These are phyloP conservation scores for Monilinia aucupariae DNA, from an alignment of 2,329 filamentous ascomycete genomes.

Conservation along the genomic window DNA sequence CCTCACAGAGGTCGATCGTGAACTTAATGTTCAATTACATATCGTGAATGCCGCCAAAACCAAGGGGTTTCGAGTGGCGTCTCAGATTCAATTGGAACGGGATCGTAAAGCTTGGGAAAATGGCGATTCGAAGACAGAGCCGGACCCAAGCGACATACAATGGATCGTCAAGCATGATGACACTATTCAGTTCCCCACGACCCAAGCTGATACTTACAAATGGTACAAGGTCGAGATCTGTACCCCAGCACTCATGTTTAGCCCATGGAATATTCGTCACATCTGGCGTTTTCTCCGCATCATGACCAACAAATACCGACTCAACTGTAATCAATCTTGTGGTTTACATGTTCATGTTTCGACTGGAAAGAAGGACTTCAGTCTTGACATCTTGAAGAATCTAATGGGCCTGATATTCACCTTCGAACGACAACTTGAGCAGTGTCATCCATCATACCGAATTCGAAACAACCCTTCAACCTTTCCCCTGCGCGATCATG, in stretches of 20 bases:
- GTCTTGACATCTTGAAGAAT: conserved; percentile 30
- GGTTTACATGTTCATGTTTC: conserved; percentile 36
- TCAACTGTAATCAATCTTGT: conserved; percentile 27
- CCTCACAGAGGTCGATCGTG: background rate
- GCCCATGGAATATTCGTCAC: conserved; percentile 10
- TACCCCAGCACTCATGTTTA: conserved; percentile 21
- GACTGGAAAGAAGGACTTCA: conserved; percentile 27
- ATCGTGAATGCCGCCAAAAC: conserved; percentile 1
- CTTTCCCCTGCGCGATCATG: conserved; percentile 7
- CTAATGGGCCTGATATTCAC: conserved; percentile 29
- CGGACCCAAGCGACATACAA: background rate
- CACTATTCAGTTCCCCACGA: conserved; percentile 1
- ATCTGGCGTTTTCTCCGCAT: conserved; percentile 16
- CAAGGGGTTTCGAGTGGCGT: conserved; percentile 9
- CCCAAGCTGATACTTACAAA: conserved; percentile 1
- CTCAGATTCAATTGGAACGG: conserved; percentile 3
- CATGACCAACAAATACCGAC: conserved; percentile 21
- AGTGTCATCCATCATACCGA: conserved; percentile 25
- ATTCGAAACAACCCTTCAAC: conserved; percentile 2
- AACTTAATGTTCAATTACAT: conserved; percentile 10
- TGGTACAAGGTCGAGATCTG: conserved; percentile 22
- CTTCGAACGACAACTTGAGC: conserved; percentile 31
- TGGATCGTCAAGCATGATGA: conserved; percentile 19
- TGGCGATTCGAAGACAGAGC: background rate
- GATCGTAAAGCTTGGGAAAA: background rate